Percentiles rank a stretch among this genome's conserved stretches.
These are phyloP conservation scores for Pachyrhizus erosus DNA, from an alignment of 306 rosid species.

Conservation along the genomic window DNA sequence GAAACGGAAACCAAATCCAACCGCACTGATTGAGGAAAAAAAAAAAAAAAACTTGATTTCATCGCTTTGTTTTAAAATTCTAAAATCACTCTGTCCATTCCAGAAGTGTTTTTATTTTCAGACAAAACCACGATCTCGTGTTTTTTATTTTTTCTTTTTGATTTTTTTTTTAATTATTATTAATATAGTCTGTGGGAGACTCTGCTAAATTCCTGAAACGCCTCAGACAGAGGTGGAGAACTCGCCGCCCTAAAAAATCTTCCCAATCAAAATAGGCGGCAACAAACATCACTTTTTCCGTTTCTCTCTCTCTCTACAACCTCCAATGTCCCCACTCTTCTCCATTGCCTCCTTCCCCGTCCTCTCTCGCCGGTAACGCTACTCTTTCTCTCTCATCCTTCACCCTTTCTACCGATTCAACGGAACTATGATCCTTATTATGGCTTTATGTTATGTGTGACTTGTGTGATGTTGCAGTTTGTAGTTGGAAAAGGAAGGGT, in stretches of 20 bases:
- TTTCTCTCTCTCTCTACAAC: constrained; percentile 8
- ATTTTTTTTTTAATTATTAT: not conserved
- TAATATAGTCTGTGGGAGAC: not conserved
- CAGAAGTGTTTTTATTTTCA: not conserved
- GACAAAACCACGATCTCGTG: not conserved
- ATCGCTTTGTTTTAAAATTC: too few species aligned
- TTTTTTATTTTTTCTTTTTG: not conserved
- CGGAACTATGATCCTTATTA: too few species aligned
- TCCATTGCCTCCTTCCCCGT: constrained; percentile 39
- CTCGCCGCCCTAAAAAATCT: constrained; percentile 26
- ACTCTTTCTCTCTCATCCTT: not conserved
- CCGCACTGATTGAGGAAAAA: not conserved
- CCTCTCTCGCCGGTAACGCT: constrained; percentile 39
- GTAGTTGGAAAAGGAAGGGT: constrained; percentile 47
- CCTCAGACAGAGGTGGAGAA: constrained; percentile 17
- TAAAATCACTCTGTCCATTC: not conserved
- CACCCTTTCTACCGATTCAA: not conserved
- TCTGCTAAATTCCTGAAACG: constrained; percentile 40
- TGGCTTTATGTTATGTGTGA: not conserved
- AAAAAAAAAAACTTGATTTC: not conserved
- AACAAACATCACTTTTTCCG: not conserved
- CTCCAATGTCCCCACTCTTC: constrained; percentile 42
- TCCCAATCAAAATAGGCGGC: constrained; percentile 50
- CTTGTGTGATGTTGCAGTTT: constrained; percentile 41
- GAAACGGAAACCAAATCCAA: not conserved